Base-by-base conservation (phyloP, 352 stramenopile genomes). In the Globisporangium nunn region DNA sequence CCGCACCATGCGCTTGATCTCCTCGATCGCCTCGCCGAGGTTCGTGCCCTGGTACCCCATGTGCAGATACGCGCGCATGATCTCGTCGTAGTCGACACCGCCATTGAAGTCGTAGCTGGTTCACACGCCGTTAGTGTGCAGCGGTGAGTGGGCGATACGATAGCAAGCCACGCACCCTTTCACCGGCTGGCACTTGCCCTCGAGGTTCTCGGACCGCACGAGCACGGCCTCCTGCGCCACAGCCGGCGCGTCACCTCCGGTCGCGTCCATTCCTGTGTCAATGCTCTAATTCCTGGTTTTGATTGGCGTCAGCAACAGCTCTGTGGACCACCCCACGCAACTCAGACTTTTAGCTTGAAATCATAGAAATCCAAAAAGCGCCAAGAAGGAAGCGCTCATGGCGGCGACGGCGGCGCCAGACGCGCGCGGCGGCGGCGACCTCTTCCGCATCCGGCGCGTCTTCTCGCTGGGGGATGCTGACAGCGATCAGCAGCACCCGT, bases 1-100 rank as follows among this genome's bases (percentile, higher is more conserved):
- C 23, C 65, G 33, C 68, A 93, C 76, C 98, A 99, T 99, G 56
- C 94, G 79, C 64, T 98, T 97, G 58, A 99, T 96, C 77, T 99
- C 96, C 53, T 99, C 80, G 44, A 99, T 93, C 10, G 97, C 97
- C 39, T 95, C 72, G 50, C 87, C 96, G 51, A 99, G 64, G 63
- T 99, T 99, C 18, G 96, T 99, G 46, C 95, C 96, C 76, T 98
- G 93, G 70, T 97, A 98, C 39, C 93, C 93, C 78, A 96, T 96
- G 29, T 68, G 81, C 53, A 73, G 49, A 66, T 96, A 96, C 37
- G 77, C 66, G 58, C 81, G 66, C 69, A 97, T 77, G 52, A 97
- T 68, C 54, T 85, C 74, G 6, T 84, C 82, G 39, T 96, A 93
- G 69, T 97, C 62, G 33, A 96, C 75, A 45, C 88, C 87, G 6